Evolutionary conservation across 768 basidiomycete species (phyloP), one percentile per base, ranked within the genome.

Genomic region (Phaeotremella fagi): DNA sequence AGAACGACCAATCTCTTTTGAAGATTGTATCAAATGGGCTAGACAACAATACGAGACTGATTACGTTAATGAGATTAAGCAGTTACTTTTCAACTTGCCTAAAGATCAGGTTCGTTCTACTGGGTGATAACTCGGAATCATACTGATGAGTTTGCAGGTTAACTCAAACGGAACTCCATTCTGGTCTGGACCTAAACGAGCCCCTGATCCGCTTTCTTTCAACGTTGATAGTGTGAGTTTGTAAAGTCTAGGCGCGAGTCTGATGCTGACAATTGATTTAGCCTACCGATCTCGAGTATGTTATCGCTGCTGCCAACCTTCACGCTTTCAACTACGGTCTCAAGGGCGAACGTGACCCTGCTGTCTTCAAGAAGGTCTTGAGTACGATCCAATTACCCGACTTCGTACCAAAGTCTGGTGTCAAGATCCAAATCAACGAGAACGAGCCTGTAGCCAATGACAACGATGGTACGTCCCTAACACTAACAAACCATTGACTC

Each of bases 151-250:
- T n/a, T 26, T 36, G n/a, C 57, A 78, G 78, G 64, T 77, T 43
- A 91, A 92, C 6, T 89, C 83, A 67, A 86, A 84, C 18, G 95
- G 95, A 4, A 88, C 90, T 63, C 92, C 91, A 11, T 99, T 99
- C 82, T 99, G 95, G 95, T 92, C 90, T 64, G 90, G 92, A 18
- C 95, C 95, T 2, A 99, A 99, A 79, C 83, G 95, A 55, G 94
- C 92, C 5, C 95, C 95, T 12, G 90, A 97, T 45, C 80, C 94
- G 24, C 78, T 99, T 59, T 78, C 79, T 4, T 99, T 98, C 76
- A 80, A 91, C 75, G 82, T 88, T 9, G 85, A 80, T 60, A 85
- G 97, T 68, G 94, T 97, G 68, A 75, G 87, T 77, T 0, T 0
- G 5, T 25, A n/a, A n/a, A n/a, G n/a, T n/a, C 59, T 20, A 3